phyloP scores from a whole-genome alignment of 2,329 filamentous ascomycete species.

The Aspergillus melleus region DNA sequence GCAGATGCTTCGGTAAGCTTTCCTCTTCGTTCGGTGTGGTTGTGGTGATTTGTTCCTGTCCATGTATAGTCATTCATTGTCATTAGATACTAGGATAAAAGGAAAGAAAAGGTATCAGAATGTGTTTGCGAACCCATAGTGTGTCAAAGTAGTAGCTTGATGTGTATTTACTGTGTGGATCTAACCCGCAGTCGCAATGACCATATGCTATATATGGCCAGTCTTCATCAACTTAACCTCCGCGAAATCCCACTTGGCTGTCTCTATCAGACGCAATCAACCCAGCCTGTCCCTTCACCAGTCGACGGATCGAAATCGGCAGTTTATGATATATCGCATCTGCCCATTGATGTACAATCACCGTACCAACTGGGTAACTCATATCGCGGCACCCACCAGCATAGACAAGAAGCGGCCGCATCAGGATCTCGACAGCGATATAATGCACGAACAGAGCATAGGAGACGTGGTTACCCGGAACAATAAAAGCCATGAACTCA shows the following conservation, averaged over 20 bases:
- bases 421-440: constrained; percentile 47
- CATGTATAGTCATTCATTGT: too few species aligned
- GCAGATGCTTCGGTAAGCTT: too few species aligned
- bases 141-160: too few species aligned
- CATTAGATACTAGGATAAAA: too few species aligned
- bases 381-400: constrained; percentile 7
- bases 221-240: neutral
- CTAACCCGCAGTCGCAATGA: neutral
- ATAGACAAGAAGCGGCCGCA: constrained; percentile 28
- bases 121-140: too few species aligned
- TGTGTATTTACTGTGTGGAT: too few species aligned
- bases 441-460: constrained; percentile 50
- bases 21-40: too few species aligned
- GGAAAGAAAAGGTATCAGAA: too few species aligned
- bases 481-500: constrained; percentile 46
- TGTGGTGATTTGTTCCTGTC: too few species aligned
- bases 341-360: constrained; percentile 40
- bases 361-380: constrained; percentile 7
- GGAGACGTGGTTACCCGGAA: constrained; percentile 42
- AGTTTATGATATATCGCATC: constrained; percentile 36
- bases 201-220: neutral
- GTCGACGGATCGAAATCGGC: constrained; percentile 30
- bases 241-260: neutral
- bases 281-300: constrained; percentile 33
- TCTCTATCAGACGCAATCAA: constrained; percentile 4